Evolutionary conservation across 148 eudicot genomes (phyloP).

Genomic region (Persicaria maculosa): DNA sequence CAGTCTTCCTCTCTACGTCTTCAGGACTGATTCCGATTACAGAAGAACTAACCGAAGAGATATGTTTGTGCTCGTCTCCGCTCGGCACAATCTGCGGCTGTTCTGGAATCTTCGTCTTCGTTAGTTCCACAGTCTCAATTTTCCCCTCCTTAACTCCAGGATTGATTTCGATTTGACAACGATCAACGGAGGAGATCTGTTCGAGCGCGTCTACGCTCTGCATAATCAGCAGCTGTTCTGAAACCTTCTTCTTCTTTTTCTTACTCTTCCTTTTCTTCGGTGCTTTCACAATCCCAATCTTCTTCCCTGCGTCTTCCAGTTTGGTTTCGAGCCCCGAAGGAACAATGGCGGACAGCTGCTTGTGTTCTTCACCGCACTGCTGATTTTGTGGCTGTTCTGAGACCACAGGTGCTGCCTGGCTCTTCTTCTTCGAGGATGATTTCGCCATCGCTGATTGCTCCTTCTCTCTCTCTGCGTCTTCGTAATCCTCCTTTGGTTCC

Average conservation of each 20-base stretch:
- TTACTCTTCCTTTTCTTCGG: neutral
- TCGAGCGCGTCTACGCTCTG: too few species aligned
- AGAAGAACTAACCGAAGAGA: too few species aligned
- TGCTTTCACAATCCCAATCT: neutral
- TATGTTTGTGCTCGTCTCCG: too few species aligned
- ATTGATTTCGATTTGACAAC: neutral
- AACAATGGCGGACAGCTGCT: neutral
- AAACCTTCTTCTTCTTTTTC: too few species aligned
- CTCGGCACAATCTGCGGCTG: too few species aligned
- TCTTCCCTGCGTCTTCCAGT: neutral
- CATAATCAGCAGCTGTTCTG: too few species aligned
- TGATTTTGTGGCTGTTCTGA: neutral
- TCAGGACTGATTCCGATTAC: too few species aligned
- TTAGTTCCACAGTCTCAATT: neutral
- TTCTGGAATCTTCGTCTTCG: too few species aligned
- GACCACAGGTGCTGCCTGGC: neutral
- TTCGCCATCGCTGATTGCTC: neutral
- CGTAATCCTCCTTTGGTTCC: neutral
- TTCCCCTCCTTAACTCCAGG: neutral
- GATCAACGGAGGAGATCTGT: too few species aligned
- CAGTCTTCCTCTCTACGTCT: too few species aligned
- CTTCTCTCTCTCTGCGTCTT: neutral
- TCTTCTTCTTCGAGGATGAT: neutral
- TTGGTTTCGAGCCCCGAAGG: too few species aligned
- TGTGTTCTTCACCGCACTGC: neutral